These are phyloP conservation scores for Lentinula aciculospora DNA, from an alignment of 768 basidiomycete species.

Conservation along the genomic window DNA sequence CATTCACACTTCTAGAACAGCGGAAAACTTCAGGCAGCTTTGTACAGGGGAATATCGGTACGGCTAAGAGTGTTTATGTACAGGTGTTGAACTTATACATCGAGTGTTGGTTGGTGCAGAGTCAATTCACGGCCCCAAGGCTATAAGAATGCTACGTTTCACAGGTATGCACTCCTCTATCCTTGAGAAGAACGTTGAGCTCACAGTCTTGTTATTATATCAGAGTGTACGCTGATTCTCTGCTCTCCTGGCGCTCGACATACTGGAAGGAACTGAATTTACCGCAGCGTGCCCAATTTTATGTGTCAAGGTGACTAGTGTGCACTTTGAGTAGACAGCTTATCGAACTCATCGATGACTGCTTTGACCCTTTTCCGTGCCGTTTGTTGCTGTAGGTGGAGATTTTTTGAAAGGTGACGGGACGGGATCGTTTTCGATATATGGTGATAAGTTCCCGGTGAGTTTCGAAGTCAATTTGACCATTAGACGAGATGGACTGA, in stretches of 20 bases:
- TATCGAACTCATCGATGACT: neutral
- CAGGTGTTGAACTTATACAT: neutral
- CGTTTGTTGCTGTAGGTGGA: slow-evolving; percentile 48
- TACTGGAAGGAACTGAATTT: slow-evolving; percentile 9
- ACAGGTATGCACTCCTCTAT: slow-evolving; percentile 52
- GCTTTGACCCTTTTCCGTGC: neutral
- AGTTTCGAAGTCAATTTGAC: too few relatives aligned
- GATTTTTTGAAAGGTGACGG: slow-evolving; percentile 95
- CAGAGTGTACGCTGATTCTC: slow-evolving; percentile 59
- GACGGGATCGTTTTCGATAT: slow-evolving; percentile 95
- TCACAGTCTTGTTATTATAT: slow-evolving; percentile 4
- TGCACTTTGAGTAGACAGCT: too few relatives aligned
- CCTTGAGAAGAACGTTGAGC: neutral
- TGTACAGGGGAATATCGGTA: slow-evolving; percentile 97
- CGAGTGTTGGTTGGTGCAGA: slow-evolving; percentile 26
- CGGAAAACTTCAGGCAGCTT: slow-evolving; percentile 95
- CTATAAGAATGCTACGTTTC: slow-evolving; percentile 88
- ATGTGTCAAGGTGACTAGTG: slow-evolving; percentile 82
- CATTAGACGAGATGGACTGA: too few relatives aligned
- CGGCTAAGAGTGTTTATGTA: neutral
- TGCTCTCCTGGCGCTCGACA: slow-evolving; percentile 5
- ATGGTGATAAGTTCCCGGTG: slow-evolving; percentile 90
- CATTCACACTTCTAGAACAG: slow-evolving; percentile 60
- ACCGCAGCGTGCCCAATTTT: slow-evolving; percentile 75
- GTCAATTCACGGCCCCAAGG: slow-evolving; percentile 85